Evolutionary conservation across 2,329 filamentous ascomycete genomes (phyloP), one percentile per base, ranked within the genome.

Genomic region (Fusarium beomiforme): DNA sequence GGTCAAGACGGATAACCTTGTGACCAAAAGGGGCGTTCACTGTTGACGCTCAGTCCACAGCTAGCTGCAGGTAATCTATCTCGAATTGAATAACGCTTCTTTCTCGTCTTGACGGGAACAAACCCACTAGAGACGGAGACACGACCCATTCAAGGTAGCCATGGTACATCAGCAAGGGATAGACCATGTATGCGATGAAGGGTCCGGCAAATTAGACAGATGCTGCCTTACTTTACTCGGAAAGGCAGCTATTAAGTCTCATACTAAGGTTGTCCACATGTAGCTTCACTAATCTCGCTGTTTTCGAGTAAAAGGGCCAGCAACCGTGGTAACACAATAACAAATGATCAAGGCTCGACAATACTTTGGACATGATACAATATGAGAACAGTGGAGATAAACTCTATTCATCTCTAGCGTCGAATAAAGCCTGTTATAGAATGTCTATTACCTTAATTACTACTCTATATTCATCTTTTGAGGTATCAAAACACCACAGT

Each of bases 21-120:
- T 66, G 69, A 53, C 56, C 69, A 49, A 59, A 72, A 59, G 56
- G 69, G 69, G 69, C 65, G 69, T 39, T 70, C 41, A 71, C 61
- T 59, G 55, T 69, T 68, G 57, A 64, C 43, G 43, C 34, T 39
- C 34, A 49, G 47, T 64, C 51, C 50, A 64, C 44, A 42, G 21
- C 36, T 34, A 55, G 11, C 8, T 29, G 53, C n/a, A 33, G 33
- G n/a, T 13, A 50, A 41, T 26, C 31, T 53, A 57, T 67, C 46
- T 64, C 41, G 23, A 39, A 39, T 67, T 37, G 23, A 66, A 42
- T 24, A 47, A 37, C 62, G 54, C 55, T 44, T 61, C 41, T 54
- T 23, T 62, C 54, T 34, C 39, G 44, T 57, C 47, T 55, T 55
- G 51, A 47, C 50, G 50, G 56, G 59, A 55, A 63, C 46, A 23